A percentile compares a stretch with the other conserved stretches of the same genome.
Evolutionary conservation across 2,329 filamentous ascomycete species (phyloP).

Genomic region (Xylariaceae sp.): DNA sequence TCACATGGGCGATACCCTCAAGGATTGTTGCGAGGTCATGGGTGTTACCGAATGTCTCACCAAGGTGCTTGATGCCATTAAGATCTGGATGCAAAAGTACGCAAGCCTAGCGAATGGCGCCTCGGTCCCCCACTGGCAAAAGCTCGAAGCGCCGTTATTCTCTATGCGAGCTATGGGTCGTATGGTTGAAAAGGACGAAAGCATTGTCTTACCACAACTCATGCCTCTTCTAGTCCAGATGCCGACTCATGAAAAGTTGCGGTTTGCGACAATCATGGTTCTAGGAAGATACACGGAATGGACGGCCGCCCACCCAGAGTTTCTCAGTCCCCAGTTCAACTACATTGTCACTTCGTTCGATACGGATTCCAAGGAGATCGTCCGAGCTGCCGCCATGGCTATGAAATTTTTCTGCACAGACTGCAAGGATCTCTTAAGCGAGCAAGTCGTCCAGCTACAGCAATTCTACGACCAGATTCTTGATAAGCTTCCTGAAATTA

Average conservation of each 20-base stretch:
- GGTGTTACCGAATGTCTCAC: slow-evolving; percentile 87
- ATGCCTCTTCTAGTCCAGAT: slow-evolving; percentile 95
- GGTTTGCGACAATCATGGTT: slow-evolving; percentile 97
- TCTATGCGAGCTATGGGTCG: slow-evolving; percentile 94
- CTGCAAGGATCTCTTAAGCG: slow-evolving; percentile 83
- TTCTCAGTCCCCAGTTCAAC: slow-evolving; percentile 87
- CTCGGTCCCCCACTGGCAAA: slow-evolving; percentile 91
- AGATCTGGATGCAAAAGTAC: slow-evolving; percentile 84
- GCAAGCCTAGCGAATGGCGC: slow-evolving; percentile 72
- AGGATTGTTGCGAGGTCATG: slow-evolving; percentile 96
- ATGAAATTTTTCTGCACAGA: slow-evolving; percentile 98
- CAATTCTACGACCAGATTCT: slow-evolving; percentile 89
- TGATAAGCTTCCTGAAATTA: slow-evolving; percentile 79
- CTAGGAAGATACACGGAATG: slow-evolving; percentile 96
- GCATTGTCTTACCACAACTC: slow-evolving; percentile 82
- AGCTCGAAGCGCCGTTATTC: slow-evolving; percentile 92
- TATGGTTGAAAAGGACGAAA: slow-evolving; percentile 91
- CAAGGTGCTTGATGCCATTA: slow-evolving; percentile 85
- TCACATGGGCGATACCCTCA: slow-evolving; percentile 95
- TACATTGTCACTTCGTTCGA: slow-evolving; percentile 95
- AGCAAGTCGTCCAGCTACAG: slow-evolving; percentile 83
- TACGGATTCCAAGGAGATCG: slow-evolving; percentile 84
- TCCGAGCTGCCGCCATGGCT: slow-evolving; percentile 87
- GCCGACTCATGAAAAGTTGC: slow-evolving; percentile 94
- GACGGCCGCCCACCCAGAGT: slow-evolving; percentile 92